Evolutionary conservation across 2,329 filamentous ascomycete genomes (phyloP), one percentile per base, ranked within the genome.

Genomic region (Mycogone perniciosa): DNA sequence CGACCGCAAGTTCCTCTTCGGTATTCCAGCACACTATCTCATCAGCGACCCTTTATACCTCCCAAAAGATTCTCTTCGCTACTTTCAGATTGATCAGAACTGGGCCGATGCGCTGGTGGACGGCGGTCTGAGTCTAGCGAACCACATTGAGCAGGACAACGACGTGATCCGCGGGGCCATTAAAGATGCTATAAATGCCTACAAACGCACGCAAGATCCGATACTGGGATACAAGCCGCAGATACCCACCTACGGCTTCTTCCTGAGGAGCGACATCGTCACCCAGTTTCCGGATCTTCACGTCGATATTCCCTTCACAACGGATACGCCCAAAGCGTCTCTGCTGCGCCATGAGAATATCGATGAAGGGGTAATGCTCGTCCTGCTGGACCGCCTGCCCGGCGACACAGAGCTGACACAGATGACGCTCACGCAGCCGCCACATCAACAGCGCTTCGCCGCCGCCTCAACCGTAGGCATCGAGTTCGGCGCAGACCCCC

Each of bases 71-170:
- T 54, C 55, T 0, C 40, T 74, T 0, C 60, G 69, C 1, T 67
- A 70, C 54, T 73, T 74, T 54, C 49, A 64, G 42, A 61, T 73
- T 30, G 71, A 74, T 49, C 37, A 54, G 5, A 62, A 61, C 45
- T 74, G 71, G 71, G 55, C 62, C 0, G 66, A 71, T 40, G 60
- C 59, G 1, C 45, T 73, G 5, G 52, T 74, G 6, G 71, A 74
- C 54, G 71, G 71, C 1, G 71, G 66, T 0, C 57, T 74, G 2
- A 67, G 63, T 29, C 37, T 68, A 4, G 69, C 57, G 1, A 73
- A 73, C 54, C 65, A 70, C 48, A 26, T 62, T 1, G 58, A 55
- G 2, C 7, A 49, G 2, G 46, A 60, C 13, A 59, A 64, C 4
- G 51, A 52, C 41, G 6, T 11, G 7, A 20, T 10, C 20, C 56